Conservation (phyloP, 306 rosid species). For the Fragaria vesca region DNA sequence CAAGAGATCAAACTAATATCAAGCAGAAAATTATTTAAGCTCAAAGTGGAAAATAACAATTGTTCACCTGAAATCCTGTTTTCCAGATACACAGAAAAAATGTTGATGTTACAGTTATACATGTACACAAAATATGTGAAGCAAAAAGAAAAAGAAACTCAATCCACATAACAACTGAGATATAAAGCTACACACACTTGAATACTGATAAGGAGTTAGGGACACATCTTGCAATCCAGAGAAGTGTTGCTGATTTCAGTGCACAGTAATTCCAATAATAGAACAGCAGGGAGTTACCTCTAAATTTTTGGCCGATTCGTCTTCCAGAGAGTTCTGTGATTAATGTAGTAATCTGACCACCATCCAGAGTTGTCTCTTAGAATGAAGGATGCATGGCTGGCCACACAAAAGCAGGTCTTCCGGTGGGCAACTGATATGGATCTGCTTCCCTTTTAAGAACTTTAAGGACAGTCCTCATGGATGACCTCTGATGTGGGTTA, state of each 20-base stretch:
- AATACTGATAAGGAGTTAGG: too few species aligned
- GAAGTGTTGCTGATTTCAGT: neutral
- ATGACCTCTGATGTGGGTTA: constrained; percentile 63
- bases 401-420: constrained; percentile 65
- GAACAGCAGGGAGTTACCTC: neutral
- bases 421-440: constrained; percentile 45
- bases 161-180: neutral
- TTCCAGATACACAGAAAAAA: too few species aligned
- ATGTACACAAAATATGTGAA: neutral
- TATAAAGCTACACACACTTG: neutral
- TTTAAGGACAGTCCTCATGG: constrained; percentile 49
- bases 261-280: neutral
- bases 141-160: neutral
- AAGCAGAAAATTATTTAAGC: too few species aligned
- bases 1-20: too few species aligned
- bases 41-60: too few species aligned
- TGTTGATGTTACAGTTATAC: too few species aligned
- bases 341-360: constrained; percentile 11
- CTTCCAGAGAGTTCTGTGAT: constrained; percentile 38
- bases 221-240: neutral
- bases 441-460: constrained; percentile 53
- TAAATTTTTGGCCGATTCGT: constrained; percentile 13
- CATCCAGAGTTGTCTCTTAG: constrained; percentile 19
- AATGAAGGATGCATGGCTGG: constrained; percentile 56
- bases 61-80: too few species aligned